These are phyloP conservation scores for Metschnikowia noctiluminum DNA, from an alignment of 805 yeast species.

Conservation along the genomic window DNA sequence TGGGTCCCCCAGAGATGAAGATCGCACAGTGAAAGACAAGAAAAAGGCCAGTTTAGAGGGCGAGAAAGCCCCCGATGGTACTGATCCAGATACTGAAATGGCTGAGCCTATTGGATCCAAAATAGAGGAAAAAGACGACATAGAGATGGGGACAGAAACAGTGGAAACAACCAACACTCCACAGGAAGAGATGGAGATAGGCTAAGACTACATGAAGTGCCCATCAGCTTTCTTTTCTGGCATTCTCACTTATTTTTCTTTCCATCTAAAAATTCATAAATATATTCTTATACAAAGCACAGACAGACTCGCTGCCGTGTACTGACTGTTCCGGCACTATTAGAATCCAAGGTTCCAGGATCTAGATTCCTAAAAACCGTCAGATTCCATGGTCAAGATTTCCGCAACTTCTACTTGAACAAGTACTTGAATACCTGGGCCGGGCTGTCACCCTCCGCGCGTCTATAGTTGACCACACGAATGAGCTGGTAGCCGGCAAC, in stretches of 20 bases:
- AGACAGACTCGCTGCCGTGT: background rate
- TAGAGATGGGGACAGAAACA: background rate
- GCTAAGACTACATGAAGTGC: background rate
- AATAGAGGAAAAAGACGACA: background rate
- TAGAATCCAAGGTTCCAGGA: background rate
- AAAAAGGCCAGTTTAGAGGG: background rate
- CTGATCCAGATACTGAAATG: background rate
- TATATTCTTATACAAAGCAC: constrained; percentile 3
- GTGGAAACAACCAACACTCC: background rate
- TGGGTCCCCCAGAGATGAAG: constrained; percentile 8
- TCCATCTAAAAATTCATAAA: background rate
- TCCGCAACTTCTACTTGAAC: constrained; percentile 23
- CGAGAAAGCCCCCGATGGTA: background rate
- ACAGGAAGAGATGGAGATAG: constrained; percentile 2
- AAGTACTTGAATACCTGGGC: constrained; percentile 58
- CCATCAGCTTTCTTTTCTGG: background rate
- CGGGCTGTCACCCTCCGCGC: constrained; percentile 57
- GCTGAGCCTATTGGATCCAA: background rate
- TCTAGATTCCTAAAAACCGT: no score
- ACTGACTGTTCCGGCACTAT: background rate
- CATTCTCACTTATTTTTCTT: background rate
- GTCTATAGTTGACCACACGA: constrained; percentile 70
- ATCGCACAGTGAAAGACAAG: background rate
- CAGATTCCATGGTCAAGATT: background rate
- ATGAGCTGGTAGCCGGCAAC: constrained; percentile 84